A percentile compares a stretch with the other conserved stretches of the same genome.
These are phyloP conservation scores for Moniliophthora roreri DNA, from an alignment of 1,284 basidiomycete species.

Conservation along the genomic window DNA sequence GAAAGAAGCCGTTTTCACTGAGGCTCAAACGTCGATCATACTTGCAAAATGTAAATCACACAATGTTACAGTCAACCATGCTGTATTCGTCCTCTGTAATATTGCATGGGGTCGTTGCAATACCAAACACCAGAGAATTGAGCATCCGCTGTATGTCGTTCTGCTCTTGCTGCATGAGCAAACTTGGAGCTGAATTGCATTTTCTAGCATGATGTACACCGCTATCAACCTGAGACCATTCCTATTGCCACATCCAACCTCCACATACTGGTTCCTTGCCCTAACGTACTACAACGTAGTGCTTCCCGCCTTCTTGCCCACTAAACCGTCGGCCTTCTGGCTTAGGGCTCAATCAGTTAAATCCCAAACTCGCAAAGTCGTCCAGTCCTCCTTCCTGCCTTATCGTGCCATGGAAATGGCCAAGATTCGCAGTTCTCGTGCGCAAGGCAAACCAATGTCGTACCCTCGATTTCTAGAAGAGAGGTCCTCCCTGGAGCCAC, in stretches of 20 bases:
- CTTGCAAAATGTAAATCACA: conserved; percentile 42
- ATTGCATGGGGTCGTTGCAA: conserved; percentile 42
- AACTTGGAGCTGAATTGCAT: neutral
- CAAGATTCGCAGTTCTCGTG: conserved; percentile 34
- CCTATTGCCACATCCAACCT: conserved; percentile 28
- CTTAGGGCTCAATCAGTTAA: conserved; percentile 40
- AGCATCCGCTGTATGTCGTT: conserved; percentile 36
- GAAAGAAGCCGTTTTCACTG: conserved; percentile 33
- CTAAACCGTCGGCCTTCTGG: conserved; percentile 38
- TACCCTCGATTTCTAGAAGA: neutral
- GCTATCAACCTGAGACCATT: conserved; percentile 48
- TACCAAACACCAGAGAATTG: conserved; percentile 16
- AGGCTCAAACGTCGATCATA: conserved; percentile 30
- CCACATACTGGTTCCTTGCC: conserved; percentile 46
- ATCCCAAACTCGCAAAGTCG: conserved; percentile 37
- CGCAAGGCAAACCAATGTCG: conserved; percentile 23
- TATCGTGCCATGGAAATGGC: conserved; percentile 40
- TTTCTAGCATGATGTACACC: conserved; percentile 46
- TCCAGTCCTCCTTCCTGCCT: conserved; percentile 40
- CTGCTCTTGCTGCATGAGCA: neutral
- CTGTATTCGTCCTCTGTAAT: conserved; percentile 45
- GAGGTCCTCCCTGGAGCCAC: conserved; percentile 12
- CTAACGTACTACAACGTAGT: conserved; percentile 53
- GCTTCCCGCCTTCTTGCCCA: conserved; percentile 43
- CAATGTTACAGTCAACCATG: conserved; percentile 49